Evolutionary conservation across 495 filamentous ascomycete species (phyloP).

Genomic region (Neurospora sp.): DNA sequence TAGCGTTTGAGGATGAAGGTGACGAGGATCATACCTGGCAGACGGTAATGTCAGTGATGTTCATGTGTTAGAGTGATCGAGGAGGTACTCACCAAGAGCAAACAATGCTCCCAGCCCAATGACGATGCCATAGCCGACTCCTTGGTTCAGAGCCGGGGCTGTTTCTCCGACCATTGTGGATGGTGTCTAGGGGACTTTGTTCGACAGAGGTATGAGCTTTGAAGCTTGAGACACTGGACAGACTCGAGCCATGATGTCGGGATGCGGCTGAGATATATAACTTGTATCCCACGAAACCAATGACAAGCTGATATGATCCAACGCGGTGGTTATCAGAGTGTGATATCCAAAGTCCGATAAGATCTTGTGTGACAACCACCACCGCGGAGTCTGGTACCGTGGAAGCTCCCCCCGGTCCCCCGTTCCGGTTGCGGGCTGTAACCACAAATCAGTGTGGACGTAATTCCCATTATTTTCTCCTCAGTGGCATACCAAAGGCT

Average conservation of each 20-base stretch:
- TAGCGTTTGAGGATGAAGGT: constrained; percentile 78
- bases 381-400: background rate
- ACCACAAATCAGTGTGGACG: background rate
- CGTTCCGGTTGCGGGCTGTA: background rate
- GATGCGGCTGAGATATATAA: background rate
- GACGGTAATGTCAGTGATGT: constrained; percentile 1
- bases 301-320: background rate
- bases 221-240: background rate
- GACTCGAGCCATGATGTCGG: background rate
- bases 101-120: constrained; percentile 67
- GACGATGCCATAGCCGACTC: constrained; percentile 77
- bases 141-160: constrained; percentile 53
- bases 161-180: background rate
- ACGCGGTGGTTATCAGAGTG: background rate
- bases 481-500: background rate
- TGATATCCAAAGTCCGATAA: background rate
- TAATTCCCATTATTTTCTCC: background rate
- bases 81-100: constrained; percentile 52
- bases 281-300: background rate
- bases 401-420: background rate
- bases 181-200: background rate
- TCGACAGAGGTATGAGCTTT: background rate
- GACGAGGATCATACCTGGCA: constrained; percentile 43
- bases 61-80: background rate
- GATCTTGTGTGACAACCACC: background rate